Evolutionary conservation across 2,329 filamentous ascomycete species (phyloP).

Genomic region (Parastagonospora nodorum): DNA sequence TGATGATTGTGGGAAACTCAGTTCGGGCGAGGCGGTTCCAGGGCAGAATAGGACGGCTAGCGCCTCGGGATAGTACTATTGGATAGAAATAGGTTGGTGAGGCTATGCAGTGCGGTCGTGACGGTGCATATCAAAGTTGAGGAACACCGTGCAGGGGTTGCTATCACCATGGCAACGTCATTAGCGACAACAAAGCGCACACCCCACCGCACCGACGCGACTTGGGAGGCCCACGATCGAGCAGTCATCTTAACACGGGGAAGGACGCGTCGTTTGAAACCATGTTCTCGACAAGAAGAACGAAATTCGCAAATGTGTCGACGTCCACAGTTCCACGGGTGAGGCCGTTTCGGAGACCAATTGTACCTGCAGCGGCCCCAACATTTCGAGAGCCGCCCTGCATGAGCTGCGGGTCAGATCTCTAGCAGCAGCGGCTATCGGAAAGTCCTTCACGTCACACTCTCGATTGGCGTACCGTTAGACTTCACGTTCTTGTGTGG

Average conservation of each 20-base stretch:
- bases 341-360: background rate
- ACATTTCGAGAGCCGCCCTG: conserved; percentile 14
- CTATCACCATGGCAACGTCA: conserved; percentile 34
- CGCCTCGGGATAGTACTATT: conserved; percentile 22
- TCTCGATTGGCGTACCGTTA: conserved; percentile 12
- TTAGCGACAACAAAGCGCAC: conserved; percentile 34
- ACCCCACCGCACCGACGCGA: conserved; percentile 16
- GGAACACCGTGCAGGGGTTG: conserved; percentile 6
- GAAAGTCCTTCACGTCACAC: conserved; percentile 6
- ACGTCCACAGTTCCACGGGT: background rate
- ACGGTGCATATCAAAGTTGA: conserved; percentile 22
- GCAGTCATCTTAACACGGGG: background rate
- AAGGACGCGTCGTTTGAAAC: background rate
- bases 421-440: conserved; percentile 12
- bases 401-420: conserved; percentile 13
- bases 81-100: conserved; percentile 38
- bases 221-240: background rate
- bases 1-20: conserved; percentile 23
- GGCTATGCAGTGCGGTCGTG: conserved; percentile 9
- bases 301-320: background rate
- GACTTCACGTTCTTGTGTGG: background rate
- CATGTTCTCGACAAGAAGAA: background rate
- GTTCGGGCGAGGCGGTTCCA: conserved; percentile 19
- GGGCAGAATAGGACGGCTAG: conserved; percentile 30
- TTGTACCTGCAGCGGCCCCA: conserved; percentile 17